These are phyloP conservation scores for Boletus mariae DNA, from an alignment of 1,284 basidiomycete genomes.

Conservation along the genomic window DNA sequence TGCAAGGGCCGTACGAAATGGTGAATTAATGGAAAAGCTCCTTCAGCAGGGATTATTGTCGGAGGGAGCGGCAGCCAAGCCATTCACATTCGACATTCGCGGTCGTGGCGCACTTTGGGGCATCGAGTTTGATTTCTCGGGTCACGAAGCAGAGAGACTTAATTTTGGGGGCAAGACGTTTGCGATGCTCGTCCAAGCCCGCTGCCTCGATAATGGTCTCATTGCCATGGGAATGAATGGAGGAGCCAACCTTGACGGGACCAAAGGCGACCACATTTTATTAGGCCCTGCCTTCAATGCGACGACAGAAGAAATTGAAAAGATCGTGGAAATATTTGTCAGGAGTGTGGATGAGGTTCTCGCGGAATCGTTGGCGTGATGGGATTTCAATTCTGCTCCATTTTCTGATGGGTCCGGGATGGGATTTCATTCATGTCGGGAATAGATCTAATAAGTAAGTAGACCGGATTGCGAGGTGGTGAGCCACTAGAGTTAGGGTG, in stretches of 20 bases:
- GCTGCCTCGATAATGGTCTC: slow-evolving; percentile 59
- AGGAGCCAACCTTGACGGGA: slow-evolving; percentile 64
- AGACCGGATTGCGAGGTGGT: no score
- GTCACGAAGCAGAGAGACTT: slow-evolving; percentile 37
- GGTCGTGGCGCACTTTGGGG: slow-evolving; percentile 81
- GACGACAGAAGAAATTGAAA: slow-evolving; percentile 60
- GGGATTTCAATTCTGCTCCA: not conserved
- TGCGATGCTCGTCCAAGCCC: slow-evolving; percentile 62
- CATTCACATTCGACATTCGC: slow-evolving; percentile 70
- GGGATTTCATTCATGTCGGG: no score
- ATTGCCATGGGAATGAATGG: slow-evolving; percentile 71
- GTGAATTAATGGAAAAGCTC: slow-evolving; percentile 57
- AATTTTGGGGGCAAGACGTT: slow-evolving; percentile 53
- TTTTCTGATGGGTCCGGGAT: not conserved
- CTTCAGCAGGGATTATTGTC: slow-evolving; percentile 52
- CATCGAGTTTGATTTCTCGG: slow-evolving; percentile 72
- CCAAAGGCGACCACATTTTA: slow-evolving; percentile 66
- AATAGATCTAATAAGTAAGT: no score
- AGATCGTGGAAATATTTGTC: slow-evolving; percentile 61
- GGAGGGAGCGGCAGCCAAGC: slow-evolving; percentile 53
- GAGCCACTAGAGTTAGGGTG: slow-evolving; percentile 10
- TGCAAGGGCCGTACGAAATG: slow-evolving; percentile 59
- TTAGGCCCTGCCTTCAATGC: slow-evolving; percentile 76
- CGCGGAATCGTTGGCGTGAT: slow-evolving; percentile 29
- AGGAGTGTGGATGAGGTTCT: slow-evolving; percentile 62